Conservation (phyloP, 2,329 filamentous ascomycete species). For the Botryosphaeria agaves region DNA sequence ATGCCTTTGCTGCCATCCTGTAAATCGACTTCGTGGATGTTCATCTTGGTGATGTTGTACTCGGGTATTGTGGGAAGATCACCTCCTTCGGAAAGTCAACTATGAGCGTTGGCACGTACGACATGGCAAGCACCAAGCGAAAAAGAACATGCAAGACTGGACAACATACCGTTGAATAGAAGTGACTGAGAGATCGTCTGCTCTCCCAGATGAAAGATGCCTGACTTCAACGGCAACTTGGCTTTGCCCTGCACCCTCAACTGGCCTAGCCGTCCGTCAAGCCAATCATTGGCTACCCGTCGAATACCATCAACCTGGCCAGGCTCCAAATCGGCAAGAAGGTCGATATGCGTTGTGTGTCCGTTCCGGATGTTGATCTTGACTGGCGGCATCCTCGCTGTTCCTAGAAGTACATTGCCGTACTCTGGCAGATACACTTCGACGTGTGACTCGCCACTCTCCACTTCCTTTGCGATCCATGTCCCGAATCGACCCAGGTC, state of each 20-base stretch:
- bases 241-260: conserved; percentile 60
- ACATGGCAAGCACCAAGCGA: too few relatives aligned
- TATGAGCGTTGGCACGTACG: conserved; percentile 6
- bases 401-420: conserved; percentile 58
- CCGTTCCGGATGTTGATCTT: conserved; percentile 63
- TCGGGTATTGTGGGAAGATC: conserved; percentile 62
- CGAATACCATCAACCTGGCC: conserved; percentile 65
- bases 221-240: conserved; percentile 57
- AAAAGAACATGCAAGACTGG: too few relatives aligned
- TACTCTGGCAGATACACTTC: conserved; percentile 73
- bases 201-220: conserved; percentile 60
- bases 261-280: conserved; percentile 57
- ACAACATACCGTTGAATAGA: conserved; percentile 69
- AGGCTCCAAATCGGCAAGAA: conserved; percentile 58
- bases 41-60: conserved; percentile 67
- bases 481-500: conserved; percentile 63
- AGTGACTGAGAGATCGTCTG: conserved; percentile 60
- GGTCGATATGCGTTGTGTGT: conserved; percentile 58
- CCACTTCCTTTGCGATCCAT: conserved; percentile 61
- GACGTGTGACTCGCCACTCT: conserved; percentile 55
- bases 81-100: conserved; percentile 18
- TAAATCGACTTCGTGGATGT: conserved; percentile 52
- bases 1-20: conserved; percentile 45
- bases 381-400: conserved; percentile 57
- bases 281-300: conserved; percentile 70